Percentiles rank a stretch among this genome's conserved stretches.
Conservation (phyloP, 257 asterid species). For the Plantago major region DNA sequence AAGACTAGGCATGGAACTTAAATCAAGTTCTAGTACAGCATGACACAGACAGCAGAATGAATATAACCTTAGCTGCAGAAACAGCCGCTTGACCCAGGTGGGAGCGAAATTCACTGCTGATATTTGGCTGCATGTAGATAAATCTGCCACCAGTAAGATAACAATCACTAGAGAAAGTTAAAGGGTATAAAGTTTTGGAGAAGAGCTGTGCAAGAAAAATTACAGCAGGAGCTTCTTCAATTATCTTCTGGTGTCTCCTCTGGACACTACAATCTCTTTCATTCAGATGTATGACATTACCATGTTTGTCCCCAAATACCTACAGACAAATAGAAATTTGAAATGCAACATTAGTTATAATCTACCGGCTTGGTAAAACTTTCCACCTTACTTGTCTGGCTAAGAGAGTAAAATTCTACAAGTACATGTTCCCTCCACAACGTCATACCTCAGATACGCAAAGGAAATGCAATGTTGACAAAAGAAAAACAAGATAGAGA, state of each 20-base stretch:
- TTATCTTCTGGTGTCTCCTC: slow-evolving; percentile 98
- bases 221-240: slow-evolving; percentile 99
- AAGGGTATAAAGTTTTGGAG: slow-evolving; percentile 20
- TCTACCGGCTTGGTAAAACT: slow-evolving; percentile 14
- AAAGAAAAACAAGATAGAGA: slow-evolving; percentile 10
- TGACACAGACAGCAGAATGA: background rate
- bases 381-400: slow-evolving; percentile 9
- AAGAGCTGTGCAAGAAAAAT: slow-evolving; percentile 21
- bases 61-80: slow-evolving; percentile 92
- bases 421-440: slow-evolving; percentile 1
- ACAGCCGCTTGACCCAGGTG: slow-evolving; percentile 97
- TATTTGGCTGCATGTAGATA: slow-evolving; percentile 68
- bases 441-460: background rate
- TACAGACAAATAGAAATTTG: slow-evolving; percentile 26
- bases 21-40: background rate
- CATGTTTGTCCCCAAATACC: slow-evolving; percentile 92
- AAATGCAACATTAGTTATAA: slow-evolving; percentile 7
- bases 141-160: slow-evolving; percentile 21
- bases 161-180: slow-evolving; percentile 21
- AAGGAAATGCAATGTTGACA: slow-evolving; percentile 2
- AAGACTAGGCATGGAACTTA: background rate
- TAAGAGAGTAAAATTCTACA: slow-evolving; percentile 7
- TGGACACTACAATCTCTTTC: slow-evolving; percentile 99
- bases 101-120: slow-evolving; percentile 55
- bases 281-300: slow-evolving; percentile 78